phyloP scores from a whole-genome alignment of 306 rosid genomes.

The Hippophae gyantsensis region DNA sequence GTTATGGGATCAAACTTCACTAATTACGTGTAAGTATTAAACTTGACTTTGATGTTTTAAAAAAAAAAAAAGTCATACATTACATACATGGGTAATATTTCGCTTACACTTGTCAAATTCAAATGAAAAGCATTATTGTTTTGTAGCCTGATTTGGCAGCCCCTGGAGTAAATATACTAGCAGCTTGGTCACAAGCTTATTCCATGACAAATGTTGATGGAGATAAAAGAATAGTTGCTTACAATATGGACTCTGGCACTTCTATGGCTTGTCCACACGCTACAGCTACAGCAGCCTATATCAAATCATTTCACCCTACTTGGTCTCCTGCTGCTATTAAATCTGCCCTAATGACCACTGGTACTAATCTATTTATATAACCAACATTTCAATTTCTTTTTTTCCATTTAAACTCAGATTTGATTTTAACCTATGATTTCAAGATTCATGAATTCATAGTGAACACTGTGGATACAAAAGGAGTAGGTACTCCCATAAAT shows the following conservation, averaged over 20 bases:
- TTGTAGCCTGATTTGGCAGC: slow-evolving; percentile 28
- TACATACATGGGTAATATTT: background rate
- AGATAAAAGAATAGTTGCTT: slow-evolving; percentile 14
- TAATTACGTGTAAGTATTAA: too few relatives aligned
- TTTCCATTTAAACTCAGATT: too few relatives aligned
- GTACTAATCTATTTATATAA: slow-evolving; percentile 1
- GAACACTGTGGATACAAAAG: too few relatives aligned
- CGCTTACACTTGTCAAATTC: too few relatives aligned
- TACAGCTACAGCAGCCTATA: slow-evolving; percentile 24
- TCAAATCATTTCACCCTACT: slow-evolving; percentile 24
- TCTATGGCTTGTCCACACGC: slow-evolving; percentile 38
- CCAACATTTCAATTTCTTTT: background rate
- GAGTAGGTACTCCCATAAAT: too few relatives aligned
- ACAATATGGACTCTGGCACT: slow-evolving; percentile 27
- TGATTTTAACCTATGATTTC: too few relatives aligned
- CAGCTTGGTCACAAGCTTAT: slow-evolving; percentile 13
- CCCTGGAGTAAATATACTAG: slow-evolving; percentile 28
- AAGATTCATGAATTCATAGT: too few relatives aligned
- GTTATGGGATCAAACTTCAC: too few relatives aligned
- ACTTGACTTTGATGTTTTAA: too few relatives aligned
- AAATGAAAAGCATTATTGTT: too few relatives aligned
- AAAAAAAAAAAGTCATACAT: too few relatives aligned
- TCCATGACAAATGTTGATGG: background rate
- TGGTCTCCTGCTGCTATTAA: slow-evolving; percentile 38
- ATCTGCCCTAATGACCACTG: slow-evolving; percentile 28